Evolutionary conservation across 2,329 filamentous ascomycete species (phyloP).

Genomic region (Fusarium paranaense): DNA sequence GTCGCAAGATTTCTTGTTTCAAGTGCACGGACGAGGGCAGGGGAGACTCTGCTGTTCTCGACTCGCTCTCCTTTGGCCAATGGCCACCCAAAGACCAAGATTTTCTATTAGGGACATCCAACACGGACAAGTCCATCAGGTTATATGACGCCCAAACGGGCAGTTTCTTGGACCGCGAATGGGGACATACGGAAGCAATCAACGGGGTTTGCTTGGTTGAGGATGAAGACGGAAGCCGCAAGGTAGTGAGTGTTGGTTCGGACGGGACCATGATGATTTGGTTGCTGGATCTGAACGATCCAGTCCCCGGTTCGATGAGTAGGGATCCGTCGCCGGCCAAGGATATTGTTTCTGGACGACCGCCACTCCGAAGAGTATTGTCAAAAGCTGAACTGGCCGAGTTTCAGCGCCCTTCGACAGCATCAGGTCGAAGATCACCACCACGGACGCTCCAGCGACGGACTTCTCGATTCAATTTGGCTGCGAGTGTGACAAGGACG

Average conservation of each 20-base stretch:
- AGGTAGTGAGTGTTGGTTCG: slow-evolving; percentile 79
- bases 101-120: slow-evolving; percentile 87
- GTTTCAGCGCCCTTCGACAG: slow-evolving; percentile 69
- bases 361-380: slow-evolving; percentile 85
- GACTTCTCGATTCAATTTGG: slow-evolving; percentile 64
- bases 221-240: slow-evolving; percentile 64
- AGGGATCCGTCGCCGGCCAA: slow-evolving; percentile 68
- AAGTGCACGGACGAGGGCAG: slow-evolving; percentile 85
- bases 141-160: slow-evolving; percentile 87
- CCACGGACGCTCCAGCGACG: slow-evolving; percentile 66
- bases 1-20: slow-evolving; percentile 78
- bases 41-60: slow-evolving; percentile 84
- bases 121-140: slow-evolving; percentile 94
- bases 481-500: slow-evolving; percentile 51
- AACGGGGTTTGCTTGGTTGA: slow-evolving; percentile 83
- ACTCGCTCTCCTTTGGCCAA: slow-evolving; percentile 76
- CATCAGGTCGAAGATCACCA: slow-evolving; percentile 65
- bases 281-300: slow-evolving; percentile 66
- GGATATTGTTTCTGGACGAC: slow-evolving; percentile 67
- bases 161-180: slow-evolving; percentile 85
- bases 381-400: slow-evolving; percentile 89
- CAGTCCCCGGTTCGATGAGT: slow-evolving; percentile 53
- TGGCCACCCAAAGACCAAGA: slow-evolving; percentile 66
- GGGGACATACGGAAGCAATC: slow-evolving; percentile 94
- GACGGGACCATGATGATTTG: slow-evolving; percentile 90